phyloP scores from a whole-genome alignment of 2,329 filamentous ascomycete genomes.

The Nigrospora osmanthi region DNA sequence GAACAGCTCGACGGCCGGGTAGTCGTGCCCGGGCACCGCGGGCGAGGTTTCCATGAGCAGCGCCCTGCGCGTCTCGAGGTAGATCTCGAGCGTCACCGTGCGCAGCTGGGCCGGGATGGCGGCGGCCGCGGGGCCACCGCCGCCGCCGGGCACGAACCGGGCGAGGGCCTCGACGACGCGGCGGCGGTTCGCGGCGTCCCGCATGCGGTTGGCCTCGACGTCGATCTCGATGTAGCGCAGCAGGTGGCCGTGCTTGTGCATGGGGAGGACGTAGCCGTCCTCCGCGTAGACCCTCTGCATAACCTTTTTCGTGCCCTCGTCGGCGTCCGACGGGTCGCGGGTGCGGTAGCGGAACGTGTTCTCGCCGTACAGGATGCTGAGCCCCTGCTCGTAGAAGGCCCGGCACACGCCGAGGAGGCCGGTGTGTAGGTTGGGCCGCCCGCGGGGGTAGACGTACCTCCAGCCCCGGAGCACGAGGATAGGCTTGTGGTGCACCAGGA shows the following conservation, averaged over 20 bases:
- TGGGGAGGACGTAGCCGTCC: slow-evolving; percentile 15
- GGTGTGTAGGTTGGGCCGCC: slow-evolving; percentile 20
- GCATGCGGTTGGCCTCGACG: slow-evolving; percentile 32
- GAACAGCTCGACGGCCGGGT: slow-evolving; percentile 29
- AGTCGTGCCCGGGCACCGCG: slow-evolving; percentile 9
- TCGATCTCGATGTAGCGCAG: slow-evolving; percentile 34
- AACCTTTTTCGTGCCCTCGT: slow-evolving; percentile 5
- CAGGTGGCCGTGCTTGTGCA: slow-evolving; percentile 27
- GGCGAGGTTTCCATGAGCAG: slow-evolving; percentile 1
- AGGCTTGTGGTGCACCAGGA: slow-evolving; percentile 19
- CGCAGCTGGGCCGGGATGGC: slow-evolving; percentile 21
- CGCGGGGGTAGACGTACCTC: slow-evolving; percentile 18
- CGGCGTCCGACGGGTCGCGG: slow-evolving; percentile 23
- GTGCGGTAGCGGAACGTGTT: slow-evolving; percentile 40
- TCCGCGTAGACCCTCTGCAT: slow-evolving; percentile 19
- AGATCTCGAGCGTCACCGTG: slow-evolving; percentile 33
- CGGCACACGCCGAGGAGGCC: slow-evolving; percentile 28
- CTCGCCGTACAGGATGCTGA: slow-evolving; percentile 34
- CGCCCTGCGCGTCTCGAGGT: slow-evolving; percentile 13
- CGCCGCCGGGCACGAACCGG: slow-evolving; percentile 23
- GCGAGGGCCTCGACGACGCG: slow-evolving; percentile 27
- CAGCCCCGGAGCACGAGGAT: slow-evolving; percentile 24
- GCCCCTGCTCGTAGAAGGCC: slow-evolving; percentile 26
- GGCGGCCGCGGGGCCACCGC: too few relatives aligned
- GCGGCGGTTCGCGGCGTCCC: slow-evolving; percentile 9